These are phyloP conservation scores for Pisolithus orientalis DNA, from an alignment of 768 basidiomycete species.

Conservation along the genomic window DNA sequence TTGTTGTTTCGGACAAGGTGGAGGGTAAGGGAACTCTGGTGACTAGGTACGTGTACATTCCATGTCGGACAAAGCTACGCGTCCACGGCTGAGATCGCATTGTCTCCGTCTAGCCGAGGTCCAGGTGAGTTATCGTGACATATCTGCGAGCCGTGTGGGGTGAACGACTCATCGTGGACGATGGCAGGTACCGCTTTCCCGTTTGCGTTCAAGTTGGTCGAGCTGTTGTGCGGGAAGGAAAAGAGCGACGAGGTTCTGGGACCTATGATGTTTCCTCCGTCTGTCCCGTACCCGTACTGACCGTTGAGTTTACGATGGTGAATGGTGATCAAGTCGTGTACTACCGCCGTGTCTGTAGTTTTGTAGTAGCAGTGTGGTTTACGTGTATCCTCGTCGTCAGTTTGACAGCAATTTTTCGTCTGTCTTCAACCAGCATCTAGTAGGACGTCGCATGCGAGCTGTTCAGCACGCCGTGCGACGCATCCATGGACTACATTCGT, in stretches of 20 bases:
- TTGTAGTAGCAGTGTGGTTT: neutral
- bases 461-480: constrained; percentile 19
- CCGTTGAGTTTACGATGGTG: neutral
- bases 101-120: constrained; percentile 49
- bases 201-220: constrained; percentile 73
- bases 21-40: constrained; percentile 47
- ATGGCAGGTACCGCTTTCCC: constrained; percentile 63
- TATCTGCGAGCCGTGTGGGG: neutral
- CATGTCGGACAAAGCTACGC: neutral
- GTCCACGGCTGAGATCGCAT: neutral
- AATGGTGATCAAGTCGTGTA: neutral
- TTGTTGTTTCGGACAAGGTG: constrained; percentile 50
- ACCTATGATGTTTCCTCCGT: constrained; percentile 68
- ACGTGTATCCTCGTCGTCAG: constrained; percentile 1
- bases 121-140: constrained; percentile 44
- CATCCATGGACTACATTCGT: constrained; percentile 11
- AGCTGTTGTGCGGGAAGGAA: constrained; percentile 56
- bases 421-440: constrained; percentile 5
- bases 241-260: constrained; percentile 54
- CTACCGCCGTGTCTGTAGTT: no score
- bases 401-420: constrained; percentile 1
- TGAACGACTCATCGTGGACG: neutral
- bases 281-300: constrained; percentile 37
- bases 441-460: constrained; percentile 20
- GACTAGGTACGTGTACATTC: constrained; percentile 52